These are phyloP conservation scores for Carallia pectinifolia DNA, from an alignment of 345 rosid species.

Conservation along the genomic window DNA sequence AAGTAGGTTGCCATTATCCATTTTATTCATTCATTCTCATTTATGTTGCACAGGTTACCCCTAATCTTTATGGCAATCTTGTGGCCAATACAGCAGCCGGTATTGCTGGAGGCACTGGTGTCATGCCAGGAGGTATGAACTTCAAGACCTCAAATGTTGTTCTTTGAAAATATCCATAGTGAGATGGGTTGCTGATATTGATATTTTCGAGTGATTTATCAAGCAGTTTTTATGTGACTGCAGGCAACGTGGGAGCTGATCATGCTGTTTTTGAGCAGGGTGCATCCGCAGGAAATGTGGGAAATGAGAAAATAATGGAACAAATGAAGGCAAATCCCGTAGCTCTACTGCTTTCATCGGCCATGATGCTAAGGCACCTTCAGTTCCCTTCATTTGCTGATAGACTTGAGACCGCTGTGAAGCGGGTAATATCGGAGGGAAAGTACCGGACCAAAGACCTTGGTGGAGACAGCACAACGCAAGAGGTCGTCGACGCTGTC, in stretches of 20 bases:
- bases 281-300: slow-evolving; percentile 96
- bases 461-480: slow-evolving; percentile 70
- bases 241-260: slow-evolving; percentile 95
- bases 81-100: slow-evolving; percentile 7
- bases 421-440: slow-evolving; percentile 65
- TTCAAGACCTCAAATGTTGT: not conserved
- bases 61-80: slow-evolving; percentile 4
- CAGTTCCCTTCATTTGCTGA: slow-evolving; percentile 95
- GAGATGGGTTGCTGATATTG: not conserved
- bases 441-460: slow-evolving; percentile 75
- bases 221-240: not conserved
- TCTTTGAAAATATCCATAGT: slow-evolving; percentile 5
- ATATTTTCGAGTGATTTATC: not conserved
- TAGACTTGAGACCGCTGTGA: slow-evolving; percentile 81
- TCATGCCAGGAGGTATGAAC: slow-evolving; percentile 93
- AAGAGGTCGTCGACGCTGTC: slow-evolving; percentile 83
- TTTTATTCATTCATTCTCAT: not conserved
- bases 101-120: slow-evolving; percentile 88
- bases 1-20: not conserved
- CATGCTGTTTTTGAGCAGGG: slow-evolving; percentile 96
- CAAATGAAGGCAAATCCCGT: slow-evolving; percentile 90
- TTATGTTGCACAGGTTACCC: not conserved
- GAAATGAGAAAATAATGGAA: slow-evolving; percentile 56
- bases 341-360: slow-evolving; percentile 89
- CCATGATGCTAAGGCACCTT: slow-evolving; percentile 97